Conservation (phyloP, 2,329 filamentous ascomycete genomes). For the Dactylonectria estremocensis region DNA sequence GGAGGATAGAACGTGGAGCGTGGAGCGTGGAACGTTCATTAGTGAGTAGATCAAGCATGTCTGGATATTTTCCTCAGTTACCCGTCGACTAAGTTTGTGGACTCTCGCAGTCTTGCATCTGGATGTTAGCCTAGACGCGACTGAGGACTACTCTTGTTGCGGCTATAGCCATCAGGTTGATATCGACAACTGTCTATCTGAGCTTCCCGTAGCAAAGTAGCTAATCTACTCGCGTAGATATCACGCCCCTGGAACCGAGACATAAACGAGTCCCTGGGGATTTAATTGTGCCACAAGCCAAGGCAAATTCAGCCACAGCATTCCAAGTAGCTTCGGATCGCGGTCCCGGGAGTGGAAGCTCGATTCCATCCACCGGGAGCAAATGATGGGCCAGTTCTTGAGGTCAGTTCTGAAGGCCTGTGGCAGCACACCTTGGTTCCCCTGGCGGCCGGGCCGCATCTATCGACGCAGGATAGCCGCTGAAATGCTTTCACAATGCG, state of each 20-base stretch:
- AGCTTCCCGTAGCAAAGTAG: neutral
- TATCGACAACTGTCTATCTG: no score
- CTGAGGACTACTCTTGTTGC: neutral
- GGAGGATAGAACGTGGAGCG: no score
- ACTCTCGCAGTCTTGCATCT: neutral
- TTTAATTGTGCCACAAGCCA: neutral
- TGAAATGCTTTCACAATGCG: conserved; percentile 8
- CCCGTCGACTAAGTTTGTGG: neutral
- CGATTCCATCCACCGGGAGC: neutral
- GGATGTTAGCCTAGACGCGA: neutral
- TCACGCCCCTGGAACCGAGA: no score
- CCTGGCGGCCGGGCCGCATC: neutral
- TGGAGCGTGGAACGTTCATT: neutral
- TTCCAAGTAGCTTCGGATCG: conserved; percentile 12
- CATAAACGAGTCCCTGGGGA: neutral
- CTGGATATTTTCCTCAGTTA: neutral
- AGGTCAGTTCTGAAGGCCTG: no score
- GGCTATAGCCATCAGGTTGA: neutral
- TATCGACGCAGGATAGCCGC: conserved; percentile 5
- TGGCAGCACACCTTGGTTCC: neutral
- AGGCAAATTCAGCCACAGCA: neutral
- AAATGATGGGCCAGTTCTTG: neutral
- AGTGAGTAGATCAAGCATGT: neutral
- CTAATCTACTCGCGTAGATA: neutral
- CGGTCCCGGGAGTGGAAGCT: conserved; percentile 5